These are phyloP conservation scores for Alternaria hordeiaustralica DNA, from an alignment of 2,329 filamentous ascomycete genomes.

Conservation along the genomic window DNA sequence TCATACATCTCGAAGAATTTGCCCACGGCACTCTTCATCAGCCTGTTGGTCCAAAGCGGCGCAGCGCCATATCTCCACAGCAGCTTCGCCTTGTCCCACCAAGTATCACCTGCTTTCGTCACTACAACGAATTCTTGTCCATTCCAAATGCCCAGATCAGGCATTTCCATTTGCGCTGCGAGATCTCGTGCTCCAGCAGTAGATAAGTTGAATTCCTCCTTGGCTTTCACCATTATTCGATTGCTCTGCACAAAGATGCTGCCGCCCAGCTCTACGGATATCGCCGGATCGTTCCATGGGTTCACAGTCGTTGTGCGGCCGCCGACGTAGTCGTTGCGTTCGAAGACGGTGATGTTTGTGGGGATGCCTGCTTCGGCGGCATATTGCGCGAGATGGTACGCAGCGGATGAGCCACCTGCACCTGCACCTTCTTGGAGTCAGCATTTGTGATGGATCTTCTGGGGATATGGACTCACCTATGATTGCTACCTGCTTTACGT, in stretches of 20 bases:
- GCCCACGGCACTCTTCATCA: constrained; percentile 74
- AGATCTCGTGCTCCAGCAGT: constrained; percentile 46
- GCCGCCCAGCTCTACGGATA: constrained; percentile 84
- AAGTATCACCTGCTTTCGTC: constrained; percentile 66
- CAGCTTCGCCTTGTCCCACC: constrained; percentile 82
- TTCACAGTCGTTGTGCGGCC: constrained; percentile 87
- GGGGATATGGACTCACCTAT: constrained; percentile 35
- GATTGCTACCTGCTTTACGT: constrained; percentile 46
- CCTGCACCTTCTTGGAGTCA: constrained; percentile 72
- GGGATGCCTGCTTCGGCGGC: constrained; percentile 65
- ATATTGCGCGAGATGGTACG: constrained; percentile 80
- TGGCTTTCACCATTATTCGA: constrained; percentile 78
- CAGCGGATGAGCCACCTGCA: constrained; percentile 83
- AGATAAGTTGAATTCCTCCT: constrained; percentile 72
- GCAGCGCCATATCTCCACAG: constrained; percentile 85
- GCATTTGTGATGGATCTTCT: background rate
- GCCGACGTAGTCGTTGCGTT: constrained; percentile 77
- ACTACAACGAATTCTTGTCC: constrained; percentile 75
- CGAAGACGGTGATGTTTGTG: constrained; percentile 86
- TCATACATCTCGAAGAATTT: constrained; percentile 84
- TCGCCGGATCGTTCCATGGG: constrained; percentile 69
- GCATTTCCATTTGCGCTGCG: constrained; percentile 33
- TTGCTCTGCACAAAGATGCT: constrained; percentile 91
- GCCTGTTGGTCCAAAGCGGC: constrained; percentile 73
- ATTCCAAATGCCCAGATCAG: constrained; percentile 81